Conservation (phyloP, 768 basidiomycete genomes). For the Serendipita indica region DNA sequence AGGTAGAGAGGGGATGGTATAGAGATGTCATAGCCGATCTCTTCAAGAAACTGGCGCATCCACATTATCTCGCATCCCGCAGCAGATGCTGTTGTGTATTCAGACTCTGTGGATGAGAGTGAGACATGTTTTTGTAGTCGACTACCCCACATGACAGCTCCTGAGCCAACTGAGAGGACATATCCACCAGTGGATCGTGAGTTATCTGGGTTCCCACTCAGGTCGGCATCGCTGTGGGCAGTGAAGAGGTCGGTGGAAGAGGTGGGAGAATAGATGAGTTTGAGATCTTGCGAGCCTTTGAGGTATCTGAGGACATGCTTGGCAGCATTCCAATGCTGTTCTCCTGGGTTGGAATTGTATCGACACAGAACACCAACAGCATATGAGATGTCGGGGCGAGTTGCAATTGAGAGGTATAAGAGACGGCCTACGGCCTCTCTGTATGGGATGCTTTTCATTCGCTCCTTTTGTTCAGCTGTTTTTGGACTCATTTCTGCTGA, state of each 20-base stretch:
- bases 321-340: slow-evolving; percentile 10
- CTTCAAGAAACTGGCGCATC: slow-evolving; percentile 15
- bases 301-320: slow-evolving; percentile 11
- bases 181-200: slow-evolving; percentile 26
- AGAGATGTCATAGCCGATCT: slow-evolving; percentile 9
- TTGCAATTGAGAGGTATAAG: slow-evolving; percentile 3
- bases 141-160: slow-evolving; percentile 27
- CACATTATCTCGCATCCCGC: slow-evolving; percentile 18
- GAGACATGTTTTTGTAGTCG: slow-evolving; percentile 28
- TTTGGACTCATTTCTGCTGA: neutral
- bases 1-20: slow-evolving; percentile 19
- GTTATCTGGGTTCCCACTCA: slow-evolving; percentile 19
- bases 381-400: slow-evolving; percentile 20
- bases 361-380: slow-evolving; percentile 20
- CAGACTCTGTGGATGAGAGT: slow-evolving; percentile 21
- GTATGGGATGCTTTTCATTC: neutral
- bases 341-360: slow-evolving; percentile 18
- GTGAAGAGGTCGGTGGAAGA: slow-evolving; percentile 15
- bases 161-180: slow-evolving; percentile 24
- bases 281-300: neutral
- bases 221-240: slow-evolving; percentile 22
- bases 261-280: neutral
- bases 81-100: slow-evolving; percentile 17
- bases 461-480: neutral
- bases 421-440: neutral